Percentiles rank a stretch among this genome's conserved stretches.
phyloP scores from a whole-genome alignment of 129 eudicot species.

The Smallanthus sonchifolius region DNA sequence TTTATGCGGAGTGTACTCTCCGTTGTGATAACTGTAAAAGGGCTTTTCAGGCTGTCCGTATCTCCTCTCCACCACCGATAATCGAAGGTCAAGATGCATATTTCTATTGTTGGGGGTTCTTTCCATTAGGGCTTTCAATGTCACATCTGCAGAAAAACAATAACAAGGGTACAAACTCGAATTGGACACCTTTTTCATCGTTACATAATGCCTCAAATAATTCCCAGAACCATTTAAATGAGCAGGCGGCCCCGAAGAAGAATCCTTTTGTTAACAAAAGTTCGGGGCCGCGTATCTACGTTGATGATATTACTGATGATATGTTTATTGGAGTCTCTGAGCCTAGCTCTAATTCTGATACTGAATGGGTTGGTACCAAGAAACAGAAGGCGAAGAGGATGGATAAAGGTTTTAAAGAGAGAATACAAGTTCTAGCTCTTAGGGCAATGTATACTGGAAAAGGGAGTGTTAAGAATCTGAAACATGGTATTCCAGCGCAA shows the following conservation, averaged over 20 bases:
- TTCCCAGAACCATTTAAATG: constrained; percentile 21
- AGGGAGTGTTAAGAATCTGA: constrained; percentile 22
- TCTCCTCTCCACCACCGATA: constrained; percentile 59
- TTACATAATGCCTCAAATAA: constrained; percentile 39
- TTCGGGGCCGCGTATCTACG: constrained; percentile 48
- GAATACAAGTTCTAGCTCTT: constrained; percentile 17
- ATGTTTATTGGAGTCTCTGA: constrained; percentile 39
- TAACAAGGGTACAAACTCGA: constrained; percentile 20
- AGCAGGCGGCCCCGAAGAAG: constrained; percentile 28
- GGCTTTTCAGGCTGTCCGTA: constrained; percentile 69
- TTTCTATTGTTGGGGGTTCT: constrained; percentile 71
- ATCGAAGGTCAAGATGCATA: constrained; percentile 48
- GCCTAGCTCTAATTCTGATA: constrained; percentile 40
- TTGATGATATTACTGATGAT: constrained; percentile 64
- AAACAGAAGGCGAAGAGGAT: constrained; percentile 33
- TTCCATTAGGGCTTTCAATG: constrained; percentile 69
- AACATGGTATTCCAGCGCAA: constrained; percentile 29
- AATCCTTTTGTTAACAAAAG: constrained; percentile 14
- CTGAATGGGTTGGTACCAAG: constrained; percentile 39
- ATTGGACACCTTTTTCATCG: constrained; percentile 85
- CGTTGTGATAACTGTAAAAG: constrained; percentile 72
- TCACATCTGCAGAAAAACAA: constrained; percentile 39
- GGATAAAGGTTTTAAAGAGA: constrained; percentile 1
- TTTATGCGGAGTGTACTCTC: constrained; percentile 61
- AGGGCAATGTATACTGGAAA: constrained; percentile 21